Base-by-base conservation (phyloP, 169 alveolate species). In the Plasmodium reichenowi region DNA sequence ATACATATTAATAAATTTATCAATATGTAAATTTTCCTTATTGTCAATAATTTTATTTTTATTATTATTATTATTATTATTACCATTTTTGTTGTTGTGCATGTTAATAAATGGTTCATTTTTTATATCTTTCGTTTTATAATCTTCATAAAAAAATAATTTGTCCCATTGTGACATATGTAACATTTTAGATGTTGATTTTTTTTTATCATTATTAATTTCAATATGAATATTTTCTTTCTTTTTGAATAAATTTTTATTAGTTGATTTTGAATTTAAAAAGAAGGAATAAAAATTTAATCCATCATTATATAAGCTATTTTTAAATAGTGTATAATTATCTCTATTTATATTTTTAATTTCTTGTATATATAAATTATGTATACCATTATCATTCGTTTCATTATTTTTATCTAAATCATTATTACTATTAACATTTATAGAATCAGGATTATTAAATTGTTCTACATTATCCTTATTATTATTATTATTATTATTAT, bases 271-370 rank as follows among this genome's bases (percentile, higher is more conserved):
- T 5, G 70, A 56, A 24, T 67, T 72, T 13, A 50, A 52, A 60
- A 83, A 83, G 63, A 83, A 83, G 10, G 85, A 59, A 72, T 83
- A 83, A 72, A 83, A 83, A 48, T 48, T 68, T 63, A 83, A 43
- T 3, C 91, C 91, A 48, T 52, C 91, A 47, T 56, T 68, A 48
- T 83, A 83, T 48, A 83, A 29, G 7, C 26, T 56, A 29, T 83
- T 72, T 63, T 56, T 54, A 68, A 83, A 83, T 9, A 83, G 15
- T n/a, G 13, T 10, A 32, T 83, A 83, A 54, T 83, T 83, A 10
- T 68, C 66, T 29, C 91, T 72, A 60, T 83, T 70, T 3, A 83
- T 72, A 45, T 83, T 83, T 83, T 83, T 67, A 43, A 83, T 83
- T 83, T 83, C 85, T 48, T 54, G 47, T 29, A 63, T 62, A 22